Evolutionary conservation across 75 land plant genomes (phyloP).

Genomic region (Adiantum capillusveneris): DNA sequence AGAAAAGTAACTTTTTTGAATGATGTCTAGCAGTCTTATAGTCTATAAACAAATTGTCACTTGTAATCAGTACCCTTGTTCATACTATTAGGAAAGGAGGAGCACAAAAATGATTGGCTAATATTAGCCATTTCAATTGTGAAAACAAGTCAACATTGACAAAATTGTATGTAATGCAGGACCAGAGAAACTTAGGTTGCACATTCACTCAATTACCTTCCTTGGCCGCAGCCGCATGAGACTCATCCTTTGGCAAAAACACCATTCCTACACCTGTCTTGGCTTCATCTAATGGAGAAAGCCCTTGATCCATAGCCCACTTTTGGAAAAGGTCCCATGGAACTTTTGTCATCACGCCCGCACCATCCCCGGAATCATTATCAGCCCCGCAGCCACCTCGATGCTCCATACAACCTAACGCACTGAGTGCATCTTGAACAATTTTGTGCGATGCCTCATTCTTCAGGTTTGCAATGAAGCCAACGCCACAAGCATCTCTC

Average conservation of each 20-base stretch:
- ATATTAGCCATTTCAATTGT: too few relatives aligned
- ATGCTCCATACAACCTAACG: conserved; percentile 98
- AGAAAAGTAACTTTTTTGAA: too few relatives aligned
- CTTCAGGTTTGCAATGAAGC: conserved; percentile 83
- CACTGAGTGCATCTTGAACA: conserved; percentile 73
- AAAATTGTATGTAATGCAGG: too few relatives aligned
- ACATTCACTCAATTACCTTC: too few relatives aligned
- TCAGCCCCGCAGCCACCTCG: conserved; percentile 98
- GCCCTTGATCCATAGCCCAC: conserved; percentile 69
- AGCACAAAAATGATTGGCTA: too few relatives aligned
- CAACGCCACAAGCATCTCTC: conserved; percentile 98
- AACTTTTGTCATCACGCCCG: conserved; percentile 87
- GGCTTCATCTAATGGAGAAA: conserved; percentile 51
- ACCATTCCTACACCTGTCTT: conserved; percentile 94
- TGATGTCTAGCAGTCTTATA: too few relatives aligned
- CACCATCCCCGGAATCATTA: conserved; percentile 97
- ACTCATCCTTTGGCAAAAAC: conserved; percentile 75
- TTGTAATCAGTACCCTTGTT: too few relatives aligned
- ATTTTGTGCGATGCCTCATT: conserved; percentile 63
- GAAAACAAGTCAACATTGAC: too few relatives aligned
- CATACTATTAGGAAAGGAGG: too few relatives aligned
- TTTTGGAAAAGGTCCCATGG: conserved; percentile 84
- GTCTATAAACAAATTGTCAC: too few relatives aligned
- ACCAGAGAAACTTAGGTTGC: too few relatives aligned
- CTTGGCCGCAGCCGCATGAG: conserved; percentile 49